Evolutionary conservation across 306 rosid species (phyloP), one percentile per base, ranked within the genome.

Genomic region (peach (Prunus persica)): DNA sequence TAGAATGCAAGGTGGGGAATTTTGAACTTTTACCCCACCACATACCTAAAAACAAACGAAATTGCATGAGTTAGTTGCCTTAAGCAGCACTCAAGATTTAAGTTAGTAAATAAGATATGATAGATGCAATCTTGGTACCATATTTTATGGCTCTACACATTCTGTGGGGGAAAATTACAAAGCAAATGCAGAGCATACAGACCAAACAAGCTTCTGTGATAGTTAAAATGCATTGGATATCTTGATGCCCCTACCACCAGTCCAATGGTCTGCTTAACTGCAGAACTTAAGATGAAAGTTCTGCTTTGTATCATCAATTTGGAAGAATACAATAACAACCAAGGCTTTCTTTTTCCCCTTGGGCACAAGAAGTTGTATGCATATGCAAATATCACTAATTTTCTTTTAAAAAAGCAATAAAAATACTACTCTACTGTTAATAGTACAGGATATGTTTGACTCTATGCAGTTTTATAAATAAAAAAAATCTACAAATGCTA

Each of bases 11-110:
- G 82, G 67, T 54, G 8, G 41, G 24, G 45, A 63, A 61, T 11
- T 62, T 73, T 49, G 77, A 80, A 76, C 62, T 45, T 76, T 51
- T 14, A 47, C 51, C 47, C 30, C 76, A 72, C 65, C 63, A 46
- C 24, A 54, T 43, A 43, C 73, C 87, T 84, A 84, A 30, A 41
- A 72, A 75, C 22, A 60, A 63, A 69, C 20, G 0, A 41, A 24
- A 45, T 61, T 55, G 41, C 27, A 65, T 27, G 3, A 28, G 50
- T 71, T n/a, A 67, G 22, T 47, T 57, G 20, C 15, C 9, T 45
- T 50, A 70, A 46, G 18, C 55, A 25, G 72, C 65, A 63, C 14
- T 68, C 19, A 16, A 56, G 13, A 20, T 56, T 28, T 49, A 16
- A 68, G 54, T 12, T 14, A 2, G 14, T 20, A 24, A 13, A 19